These are phyloP conservation scores for Colletotrichum plurivorum DNA, from an alignment of 2,329 filamentous ascomycete genomes.

Conservation along the genomic window DNA sequence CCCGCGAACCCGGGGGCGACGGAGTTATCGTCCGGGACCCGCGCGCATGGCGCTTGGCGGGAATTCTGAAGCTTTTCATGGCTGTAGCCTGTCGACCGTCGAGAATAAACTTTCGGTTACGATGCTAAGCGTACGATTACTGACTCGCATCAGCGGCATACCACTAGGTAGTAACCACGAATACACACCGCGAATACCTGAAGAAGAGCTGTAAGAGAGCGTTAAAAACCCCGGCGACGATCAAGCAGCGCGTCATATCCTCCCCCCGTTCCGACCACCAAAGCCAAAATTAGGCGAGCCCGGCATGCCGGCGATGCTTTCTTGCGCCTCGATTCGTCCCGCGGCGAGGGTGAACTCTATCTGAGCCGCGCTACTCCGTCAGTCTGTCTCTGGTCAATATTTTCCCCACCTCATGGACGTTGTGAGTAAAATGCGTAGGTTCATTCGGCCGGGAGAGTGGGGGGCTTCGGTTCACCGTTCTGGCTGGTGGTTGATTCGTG, in stretches of 20 bases:
- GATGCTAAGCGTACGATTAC: no score
- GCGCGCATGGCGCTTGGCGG: neutral
- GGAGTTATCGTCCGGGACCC: neutral
- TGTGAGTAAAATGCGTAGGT: no score
- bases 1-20: neutral
- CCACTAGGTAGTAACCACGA: no score
- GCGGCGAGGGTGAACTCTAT: neutral
- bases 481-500: conserved; percentile 6
- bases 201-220: no score
- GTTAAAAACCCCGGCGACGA: no score
- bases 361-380: neutral
- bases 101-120: neutral
- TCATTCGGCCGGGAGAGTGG: neutral
- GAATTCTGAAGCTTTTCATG: neutral
- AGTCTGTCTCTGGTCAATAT: neutral
- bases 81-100: neutral
- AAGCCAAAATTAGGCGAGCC: neutral
- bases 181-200: no score
- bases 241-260: no score
- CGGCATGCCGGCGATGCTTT: no score
- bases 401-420: no score
- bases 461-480: neutral
- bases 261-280: no score
- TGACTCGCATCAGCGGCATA: no score
- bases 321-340: neutral